Evolutionary conservation across 2,329 filamentous ascomycete species (phyloP).

Genomic region (Monosporascus sp.): DNA sequence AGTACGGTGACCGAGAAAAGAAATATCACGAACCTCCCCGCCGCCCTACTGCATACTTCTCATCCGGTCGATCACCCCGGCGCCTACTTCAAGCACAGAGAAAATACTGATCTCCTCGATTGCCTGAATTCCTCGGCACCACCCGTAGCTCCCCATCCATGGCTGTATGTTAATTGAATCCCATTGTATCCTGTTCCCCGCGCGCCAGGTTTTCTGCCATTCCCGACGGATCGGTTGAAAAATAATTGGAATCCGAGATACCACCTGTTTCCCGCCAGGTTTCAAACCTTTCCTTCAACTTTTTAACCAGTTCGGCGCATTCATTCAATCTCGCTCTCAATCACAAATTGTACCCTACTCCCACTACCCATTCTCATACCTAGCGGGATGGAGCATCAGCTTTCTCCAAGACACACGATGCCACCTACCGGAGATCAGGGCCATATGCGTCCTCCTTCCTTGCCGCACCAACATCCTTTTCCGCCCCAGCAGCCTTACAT

Average conservation of each 20-base stretch:
- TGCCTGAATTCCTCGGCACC: neutral
- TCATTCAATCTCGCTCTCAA: no score
- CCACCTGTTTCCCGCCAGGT: no score
- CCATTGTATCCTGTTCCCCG: neutral
- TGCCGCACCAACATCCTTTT: neutral
- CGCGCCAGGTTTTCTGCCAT: neutral
- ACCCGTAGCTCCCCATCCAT: slow-evolving; percentile 4
- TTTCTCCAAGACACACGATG: neutral
- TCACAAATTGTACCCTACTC: no score
- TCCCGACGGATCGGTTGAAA: neutral
- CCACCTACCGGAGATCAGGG: neutral
- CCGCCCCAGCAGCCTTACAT: neutral
- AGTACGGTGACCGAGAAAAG: neutral
- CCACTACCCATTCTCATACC: no score
- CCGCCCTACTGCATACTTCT: neutral
- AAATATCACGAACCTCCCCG: neutral
- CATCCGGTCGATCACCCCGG: neutral
- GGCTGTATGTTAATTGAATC: slow-evolving; percentile 7
- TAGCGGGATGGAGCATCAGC: neutral
- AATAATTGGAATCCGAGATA: neutral
- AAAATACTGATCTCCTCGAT: neutral
- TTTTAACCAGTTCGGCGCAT: no score
- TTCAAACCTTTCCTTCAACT: no score
- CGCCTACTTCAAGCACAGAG: neutral
- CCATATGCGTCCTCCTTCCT: neutral